Base-by-base conservation (phyloP, 345 rosid species). In the Carallia pectinifolia region DNA sequence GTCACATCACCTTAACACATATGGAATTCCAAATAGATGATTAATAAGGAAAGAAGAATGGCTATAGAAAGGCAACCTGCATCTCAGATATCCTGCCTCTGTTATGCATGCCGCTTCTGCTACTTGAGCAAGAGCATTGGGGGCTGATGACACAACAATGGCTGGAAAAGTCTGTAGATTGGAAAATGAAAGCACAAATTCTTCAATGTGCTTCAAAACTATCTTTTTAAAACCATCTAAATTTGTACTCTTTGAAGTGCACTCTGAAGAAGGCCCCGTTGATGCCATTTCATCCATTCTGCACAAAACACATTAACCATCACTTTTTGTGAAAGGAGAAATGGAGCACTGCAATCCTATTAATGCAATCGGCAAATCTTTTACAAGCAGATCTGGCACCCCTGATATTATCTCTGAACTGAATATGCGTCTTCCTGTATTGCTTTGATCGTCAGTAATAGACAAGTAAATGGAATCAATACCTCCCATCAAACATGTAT, bases 401-500 rank as follows among this genome's bases (percentile, higher is more conserved):
- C 59, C 13, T 2, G 8, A 19, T 12, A 36, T 6, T 33, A 61
- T 58, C 4, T 27, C 68, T 36, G 9, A 56, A 50, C 50, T 4
- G 12, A 50, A 27, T 17, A 33, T 64, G 27, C 17, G 7, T 65
- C 19, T 30, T 9, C 39, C 7, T 29, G 15, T 17, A 56, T 48
- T 30, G n/a, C 27, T 29, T 36, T 36, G 66, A 44, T 64, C 38
- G 27, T 7, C 64, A 37, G 3, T 31, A 8, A n/a, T 8, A n/a
- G 50, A 58, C 29, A 53, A 30, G 33, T 31, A 61, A 34, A 37
- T 53, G 38, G 19, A 55, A 7, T 12, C 34, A 44, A n/a, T 58
- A 82, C 85, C 83, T 79, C 63, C 79, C 79, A 53, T 82, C 85
- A 61, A 79, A 79, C 75, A 79, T 65, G 70, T 79, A 79, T 17